phyloP scores from a whole-genome alignment of 2,329 filamentous ascomycete species.

The Onygenales sp. region DNA sequence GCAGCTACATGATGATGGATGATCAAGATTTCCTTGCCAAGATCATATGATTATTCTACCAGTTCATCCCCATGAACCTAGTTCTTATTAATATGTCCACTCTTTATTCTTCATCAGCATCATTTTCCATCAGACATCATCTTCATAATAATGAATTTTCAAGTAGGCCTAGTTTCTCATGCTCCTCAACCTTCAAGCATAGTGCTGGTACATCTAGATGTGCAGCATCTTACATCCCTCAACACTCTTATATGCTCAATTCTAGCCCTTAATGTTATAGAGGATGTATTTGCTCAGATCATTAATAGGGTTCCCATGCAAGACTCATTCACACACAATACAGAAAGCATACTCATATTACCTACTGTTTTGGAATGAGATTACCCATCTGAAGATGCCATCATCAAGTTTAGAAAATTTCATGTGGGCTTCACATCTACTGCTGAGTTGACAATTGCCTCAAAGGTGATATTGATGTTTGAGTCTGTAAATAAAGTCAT shows the following conservation, averaged over 20 bases:
- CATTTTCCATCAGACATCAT: not conserved
- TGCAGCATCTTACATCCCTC: not conserved
- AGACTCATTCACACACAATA: not conserved
- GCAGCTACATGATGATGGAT: no score
- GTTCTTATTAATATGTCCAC: no score
- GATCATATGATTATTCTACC: no score
- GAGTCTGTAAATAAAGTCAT: not conserved
- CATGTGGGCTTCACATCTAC: not conserved
- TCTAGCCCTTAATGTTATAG: not conserved
- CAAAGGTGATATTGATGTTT: not conserved
- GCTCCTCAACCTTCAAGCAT: not conserved
- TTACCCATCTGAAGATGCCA: not conserved
- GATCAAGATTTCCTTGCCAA: no score
- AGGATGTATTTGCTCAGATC: constrained; percentile 2
- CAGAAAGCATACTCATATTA: not conserved
- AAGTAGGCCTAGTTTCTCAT: not conserved
- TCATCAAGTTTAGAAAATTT: not conserved
- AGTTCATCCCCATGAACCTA: no score
- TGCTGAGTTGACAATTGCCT: not conserved
- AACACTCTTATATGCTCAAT: not conserved
- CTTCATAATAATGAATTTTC: not conserved
- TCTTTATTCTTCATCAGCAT: not conserved
- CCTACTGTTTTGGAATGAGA: not conserved
- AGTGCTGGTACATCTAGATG: not conserved
- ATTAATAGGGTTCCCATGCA: constrained; percentile 1